Percentiles rank a stretch among this genome's conserved stretches.
phyloP scores from a whole-genome alignment of 1,139 yeast genomes.

The Candida albicans region DNA sequence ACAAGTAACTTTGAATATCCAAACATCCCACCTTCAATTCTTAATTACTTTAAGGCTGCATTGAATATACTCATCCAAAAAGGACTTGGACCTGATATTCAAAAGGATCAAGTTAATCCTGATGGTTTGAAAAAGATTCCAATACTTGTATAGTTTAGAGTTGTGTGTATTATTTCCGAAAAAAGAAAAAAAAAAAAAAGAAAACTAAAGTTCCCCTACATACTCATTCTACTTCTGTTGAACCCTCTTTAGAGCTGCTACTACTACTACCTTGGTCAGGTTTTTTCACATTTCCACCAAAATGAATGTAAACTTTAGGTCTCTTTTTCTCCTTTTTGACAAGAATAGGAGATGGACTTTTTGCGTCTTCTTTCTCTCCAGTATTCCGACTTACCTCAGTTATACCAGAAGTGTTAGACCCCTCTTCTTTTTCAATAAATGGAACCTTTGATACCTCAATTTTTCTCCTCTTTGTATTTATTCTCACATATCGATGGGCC shows the following conservation, averaged over 20 bases:
- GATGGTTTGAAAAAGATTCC: no score
- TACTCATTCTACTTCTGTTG: no score
- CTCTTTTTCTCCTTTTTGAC: constrained; percentile 4
- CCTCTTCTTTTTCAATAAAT: constrained; percentile 12
- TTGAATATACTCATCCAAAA: not conserved
- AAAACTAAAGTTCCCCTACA: no score
- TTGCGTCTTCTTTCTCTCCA: no score
- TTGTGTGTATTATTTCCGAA: no score
- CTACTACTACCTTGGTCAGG: no score
- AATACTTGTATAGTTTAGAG: no score
- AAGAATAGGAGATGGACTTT: no score
- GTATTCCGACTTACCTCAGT: no score
- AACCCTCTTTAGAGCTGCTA: no score
- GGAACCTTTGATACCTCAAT: constrained; percentile 14
- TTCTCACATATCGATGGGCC: constrained; percentile 28
- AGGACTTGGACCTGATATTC: not conserved
- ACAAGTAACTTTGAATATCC: constrained; percentile 28
- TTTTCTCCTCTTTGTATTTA: constrained; percentile 23
- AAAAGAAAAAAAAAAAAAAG: no score
- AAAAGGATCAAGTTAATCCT: not conserved
- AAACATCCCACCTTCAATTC: not conserved
- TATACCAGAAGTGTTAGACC: not conserved
- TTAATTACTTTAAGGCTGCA: not conserved
- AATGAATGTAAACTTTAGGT: constrained; percentile 10
- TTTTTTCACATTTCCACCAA: constrained; percentile 2